A percentile compares a stretch with the other conserved stretches of the same genome.
Evolutionary conservation across 176 grass and related monocot species (phyloP).

Genomic region (Olyra latifolia): DNA sequence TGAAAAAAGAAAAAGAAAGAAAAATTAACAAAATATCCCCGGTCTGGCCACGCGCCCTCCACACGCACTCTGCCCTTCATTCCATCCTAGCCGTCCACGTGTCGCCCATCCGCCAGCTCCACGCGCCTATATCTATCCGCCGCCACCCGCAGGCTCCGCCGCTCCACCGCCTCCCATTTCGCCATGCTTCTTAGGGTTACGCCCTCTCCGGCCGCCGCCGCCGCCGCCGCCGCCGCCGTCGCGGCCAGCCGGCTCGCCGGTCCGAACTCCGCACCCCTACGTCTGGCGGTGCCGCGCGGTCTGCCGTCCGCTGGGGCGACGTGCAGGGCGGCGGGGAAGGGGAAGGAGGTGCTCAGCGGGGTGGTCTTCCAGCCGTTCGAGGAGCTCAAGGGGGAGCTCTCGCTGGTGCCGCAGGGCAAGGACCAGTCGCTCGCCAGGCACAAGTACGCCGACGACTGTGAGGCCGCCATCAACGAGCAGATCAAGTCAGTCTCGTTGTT

Average conservation of each 20-base stretch:
- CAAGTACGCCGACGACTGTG: conserved; percentile 63
- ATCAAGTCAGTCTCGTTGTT: conserved; percentile 61
- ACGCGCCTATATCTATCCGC: conserved; percentile 45
- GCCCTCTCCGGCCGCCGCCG: conserved; percentile 14
- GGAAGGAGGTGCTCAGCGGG: conserved; percentile 52
- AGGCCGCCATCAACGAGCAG: conserved; percentile 87
- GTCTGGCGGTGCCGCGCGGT: conserved; percentile 23
- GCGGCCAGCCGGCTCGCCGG: background rate
- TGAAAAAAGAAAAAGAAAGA: no score
- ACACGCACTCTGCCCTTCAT: conserved; percentile 4
- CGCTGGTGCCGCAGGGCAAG: conserved; percentile 61
- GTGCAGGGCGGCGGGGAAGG: conserved; percentile 31
- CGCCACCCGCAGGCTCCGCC: background rate
- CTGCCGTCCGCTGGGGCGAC: background rate
- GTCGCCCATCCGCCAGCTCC: background rate
- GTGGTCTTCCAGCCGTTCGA: conserved; percentile 79
- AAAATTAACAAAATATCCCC: no score
- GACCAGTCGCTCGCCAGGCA: conserved; percentile 63
- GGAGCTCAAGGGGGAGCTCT: conserved; percentile 69
- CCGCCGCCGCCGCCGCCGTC: background rate
- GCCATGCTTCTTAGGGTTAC: conserved; percentile 46
- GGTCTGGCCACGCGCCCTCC: conserved; percentile 47
- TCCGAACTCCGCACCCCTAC: background rate
- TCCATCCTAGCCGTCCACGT: conserved; percentile 40
- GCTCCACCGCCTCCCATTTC: background rate